Base-by-base conservation (phyloP, 169 alveolate genomes). In the Eimeria sp. region DNA sequence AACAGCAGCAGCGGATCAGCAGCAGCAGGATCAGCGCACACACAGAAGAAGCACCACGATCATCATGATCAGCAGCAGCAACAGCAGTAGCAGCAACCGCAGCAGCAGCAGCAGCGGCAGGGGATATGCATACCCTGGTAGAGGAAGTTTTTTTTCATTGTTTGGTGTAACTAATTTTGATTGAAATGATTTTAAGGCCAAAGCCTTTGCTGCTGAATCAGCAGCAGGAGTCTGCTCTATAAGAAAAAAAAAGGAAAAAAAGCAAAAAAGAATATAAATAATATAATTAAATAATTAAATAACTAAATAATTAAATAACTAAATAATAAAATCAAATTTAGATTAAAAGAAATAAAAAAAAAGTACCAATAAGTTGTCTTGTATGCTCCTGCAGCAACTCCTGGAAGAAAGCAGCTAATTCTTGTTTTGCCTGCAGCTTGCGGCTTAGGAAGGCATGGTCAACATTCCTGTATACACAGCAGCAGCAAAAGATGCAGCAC, bases 371-470 rank as follows among this genome's bases (percentile, higher is more conserved):
- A 14, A 97, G 67, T 54, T 97, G 97, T 89, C 95, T 95, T 7
- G 98, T 97, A 30, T 97, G 95, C 92, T 97, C 98, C 67, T 97
- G 98, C 27, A 98, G 97, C 34, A 98, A 94, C 87, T 98, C 98
- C 86, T 98, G 99, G 83, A 98, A 97, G 95, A 98, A 98, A 88
- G 97, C 97, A 43, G 99, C 99, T 47, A 98, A 96, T 89, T 98
- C 98, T 87, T 98, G 97, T 96, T 98, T 98, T 27, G 99, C 99
- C 97, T 96, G 96, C 54, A 98, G 97, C 89, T 98, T 98, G 89
- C 97, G 97, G 87, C 97, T 97, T 40, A 98, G 95, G 57, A 97
- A 97, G 86, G 97, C 98, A 90, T 96, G 97, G 78, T 97, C 97
- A 80, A 97, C 97, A n/a, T 40, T 92, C 90, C 95, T 91, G 95